Percentiles rank a stretch among this genome's conserved stretches.
Evolutionary conservation across 2,329 filamentous ascomycete genomes (phyloP).

Genomic region (Aspergillus niger): DNA sequence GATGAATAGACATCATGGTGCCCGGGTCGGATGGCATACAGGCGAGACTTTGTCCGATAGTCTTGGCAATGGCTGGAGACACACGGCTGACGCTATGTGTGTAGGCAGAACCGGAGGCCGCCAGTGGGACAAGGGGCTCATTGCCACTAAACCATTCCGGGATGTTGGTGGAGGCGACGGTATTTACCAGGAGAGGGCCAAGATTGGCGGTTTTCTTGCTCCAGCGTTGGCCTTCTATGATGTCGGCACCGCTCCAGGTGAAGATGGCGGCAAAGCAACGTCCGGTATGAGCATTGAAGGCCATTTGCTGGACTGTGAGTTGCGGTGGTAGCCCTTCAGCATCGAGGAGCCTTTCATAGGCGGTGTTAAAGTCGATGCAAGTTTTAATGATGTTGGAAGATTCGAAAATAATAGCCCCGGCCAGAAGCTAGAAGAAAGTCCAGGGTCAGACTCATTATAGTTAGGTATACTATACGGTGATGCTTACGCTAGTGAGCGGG

Average conservation of each 20-base stretch:
- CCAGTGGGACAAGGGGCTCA: background rate
- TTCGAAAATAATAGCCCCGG: background rate
- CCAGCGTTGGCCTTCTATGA: background rate
- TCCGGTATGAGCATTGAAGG: background rate
- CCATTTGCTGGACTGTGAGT: background rate
- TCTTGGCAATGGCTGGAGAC: background rate
- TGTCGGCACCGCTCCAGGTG: background rate
- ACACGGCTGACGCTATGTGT: background rate
- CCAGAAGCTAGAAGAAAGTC: background rate
- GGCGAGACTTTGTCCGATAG: background rate
- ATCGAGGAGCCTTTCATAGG: background rate
- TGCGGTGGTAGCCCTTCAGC: background rate
- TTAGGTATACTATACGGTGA: too few relatives aligned
- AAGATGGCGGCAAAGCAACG: background rate
- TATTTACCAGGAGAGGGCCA: background rate
- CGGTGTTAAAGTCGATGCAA: background rate
- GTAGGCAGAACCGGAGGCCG: background rate
- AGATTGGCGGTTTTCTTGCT: background rate
- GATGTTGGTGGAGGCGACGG: background rate
- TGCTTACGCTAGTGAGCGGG: background rate
- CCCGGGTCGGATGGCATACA: background rate
- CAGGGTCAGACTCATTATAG: background rate
- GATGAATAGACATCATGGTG: background rate
- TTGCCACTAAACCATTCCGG: background rate
- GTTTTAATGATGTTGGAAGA: background rate